Percentiles rank a stretch among this genome's conserved stretches.
Evolutionary conservation across 2,329 filamentous ascomycete genomes (phyloP).

Genomic region (Elsinoe fawcettii): DNA sequence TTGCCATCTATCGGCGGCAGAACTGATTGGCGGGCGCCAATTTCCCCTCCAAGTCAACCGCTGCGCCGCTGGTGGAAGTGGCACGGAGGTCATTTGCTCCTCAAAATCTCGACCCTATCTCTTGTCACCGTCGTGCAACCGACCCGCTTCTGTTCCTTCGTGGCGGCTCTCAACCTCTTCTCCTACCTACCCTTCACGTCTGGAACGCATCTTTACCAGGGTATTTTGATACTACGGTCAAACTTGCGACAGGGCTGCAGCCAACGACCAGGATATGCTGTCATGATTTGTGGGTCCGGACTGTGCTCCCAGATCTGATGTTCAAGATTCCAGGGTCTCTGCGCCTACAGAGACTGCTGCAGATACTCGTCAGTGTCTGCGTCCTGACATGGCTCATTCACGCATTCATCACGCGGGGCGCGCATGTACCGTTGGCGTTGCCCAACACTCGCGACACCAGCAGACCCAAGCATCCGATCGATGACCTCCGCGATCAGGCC

Average conservation of each 20-base stretch:
- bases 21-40: background rate
- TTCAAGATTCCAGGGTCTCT: background rate
- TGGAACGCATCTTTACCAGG: no score
- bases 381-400: conserved; percentile 5
- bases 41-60: background rate
- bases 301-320: conserved; percentile 14
- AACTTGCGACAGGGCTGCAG: background rate
- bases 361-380: conserved; percentile 4
- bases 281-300: conserved; percentile 13
- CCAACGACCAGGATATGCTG: conserved; percentile 2
- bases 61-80: background rate
- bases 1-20: background rate
- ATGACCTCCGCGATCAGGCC: conserved; percentile 31
- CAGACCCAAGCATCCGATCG: conserved; percentile 31
- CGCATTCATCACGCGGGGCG: background rate
- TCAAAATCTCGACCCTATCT: background rate
- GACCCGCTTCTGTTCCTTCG: background rate
- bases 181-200: no score
- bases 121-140: background rate
- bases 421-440: background rate
- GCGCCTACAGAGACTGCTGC: conserved; percentile 5
- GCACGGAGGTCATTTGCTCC: conserved; percentile 3
- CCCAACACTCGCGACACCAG: conserved; percentile 21
- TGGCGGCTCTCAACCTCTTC: background rate
- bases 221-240: no score